phyloP scores from a whole-genome alignment of 208 protist genomes.

The Trypanosoma grayi region DNA sequence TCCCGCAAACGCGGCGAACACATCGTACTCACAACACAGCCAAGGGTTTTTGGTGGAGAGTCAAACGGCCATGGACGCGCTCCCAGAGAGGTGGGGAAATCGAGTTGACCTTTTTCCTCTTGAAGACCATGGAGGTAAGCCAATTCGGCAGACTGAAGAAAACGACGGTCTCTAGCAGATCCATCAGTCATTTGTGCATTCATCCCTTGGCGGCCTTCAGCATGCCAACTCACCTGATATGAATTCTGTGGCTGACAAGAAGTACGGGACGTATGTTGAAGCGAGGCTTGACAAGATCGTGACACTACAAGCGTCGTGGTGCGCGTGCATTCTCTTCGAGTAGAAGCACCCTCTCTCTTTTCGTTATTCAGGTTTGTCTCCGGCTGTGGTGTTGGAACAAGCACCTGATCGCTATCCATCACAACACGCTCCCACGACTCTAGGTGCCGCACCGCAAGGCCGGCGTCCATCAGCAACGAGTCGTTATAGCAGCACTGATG shows the following conservation, averaged over 20 bases:
- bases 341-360: not conserved
- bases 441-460: conserved; percentile 13
- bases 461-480: conserved; percentile 30
- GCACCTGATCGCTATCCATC: not conserved
- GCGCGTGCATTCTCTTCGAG: not conserved
- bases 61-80: conserved; percentile 2
- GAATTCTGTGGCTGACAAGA: not conserved
- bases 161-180: not conserved
- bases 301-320: not conserved
- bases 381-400: not conserved
- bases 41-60: not conserved
- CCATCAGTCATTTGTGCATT: not conserved
- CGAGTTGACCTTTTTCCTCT: conserved; percentile 8
- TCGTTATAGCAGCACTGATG: conserved; percentile 73
- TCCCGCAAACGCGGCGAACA: conserved; percentile 13
- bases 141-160: conserved; percentile 6
- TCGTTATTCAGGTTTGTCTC: not conserved
- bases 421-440: conserved; percentile 6
- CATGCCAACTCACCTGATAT: not conserved
- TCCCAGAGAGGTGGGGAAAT: conserved; percentile 21
- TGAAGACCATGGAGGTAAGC: conserved; percentile 16
- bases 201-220: not conserved
- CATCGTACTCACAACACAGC: not conserved
- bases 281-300: not conserved
- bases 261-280: not conserved